A percentile compares a stretch with the other conserved stretches of the same genome.
Evolutionary conservation across 192 early-diverging fungal genomes (phyloP).

Genomic region (Entrophospora sp.): DNA sequence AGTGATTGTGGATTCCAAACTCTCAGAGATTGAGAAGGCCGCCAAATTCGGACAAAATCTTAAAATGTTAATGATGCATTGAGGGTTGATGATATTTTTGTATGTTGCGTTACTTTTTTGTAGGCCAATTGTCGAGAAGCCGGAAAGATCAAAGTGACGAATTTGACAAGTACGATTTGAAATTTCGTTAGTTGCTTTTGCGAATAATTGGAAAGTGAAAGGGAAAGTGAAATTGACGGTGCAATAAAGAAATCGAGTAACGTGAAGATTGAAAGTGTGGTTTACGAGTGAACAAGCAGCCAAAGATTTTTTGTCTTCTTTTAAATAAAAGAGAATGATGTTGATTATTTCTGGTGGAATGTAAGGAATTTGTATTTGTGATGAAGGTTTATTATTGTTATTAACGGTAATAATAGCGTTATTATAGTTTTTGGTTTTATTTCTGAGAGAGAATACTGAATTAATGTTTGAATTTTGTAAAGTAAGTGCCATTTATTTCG

Average conservation of each 20-base stretch:
- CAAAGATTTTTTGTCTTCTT: too few species aligned
- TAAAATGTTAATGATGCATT: neutral
- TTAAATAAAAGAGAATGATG: too few species aligned
- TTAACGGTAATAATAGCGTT: too few species aligned
- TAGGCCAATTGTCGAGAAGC: neutral
- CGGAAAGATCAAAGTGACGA: neutral
- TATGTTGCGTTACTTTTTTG: neutral
- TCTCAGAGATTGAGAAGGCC: neutral
- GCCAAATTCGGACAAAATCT: neutral
- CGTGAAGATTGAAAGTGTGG: slow-evolving; percentile 11
- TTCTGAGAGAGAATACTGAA: too few species aligned
- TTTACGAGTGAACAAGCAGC: slow-evolving; percentile 16
- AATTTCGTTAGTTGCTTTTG: neutral
- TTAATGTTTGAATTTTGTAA: too few species aligned
- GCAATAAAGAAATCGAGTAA: neutral
- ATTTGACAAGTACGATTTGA: neutral
- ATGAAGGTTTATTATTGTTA: too few species aligned
- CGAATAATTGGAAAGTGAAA: neutral
- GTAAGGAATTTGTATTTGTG: too few species aligned
- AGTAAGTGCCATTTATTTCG: too few species aligned
- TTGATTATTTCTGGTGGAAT: too few species aligned
- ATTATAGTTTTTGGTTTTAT: too few species aligned
- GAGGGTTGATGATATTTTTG: neutral
- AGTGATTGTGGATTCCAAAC: neutral
- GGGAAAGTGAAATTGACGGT: slow-evolving; percentile 10